These are phyloP conservation scores for Globisporangium alternatum DNA, from an alignment of 352 stramenopile species.

Conservation along the genomic window DNA sequence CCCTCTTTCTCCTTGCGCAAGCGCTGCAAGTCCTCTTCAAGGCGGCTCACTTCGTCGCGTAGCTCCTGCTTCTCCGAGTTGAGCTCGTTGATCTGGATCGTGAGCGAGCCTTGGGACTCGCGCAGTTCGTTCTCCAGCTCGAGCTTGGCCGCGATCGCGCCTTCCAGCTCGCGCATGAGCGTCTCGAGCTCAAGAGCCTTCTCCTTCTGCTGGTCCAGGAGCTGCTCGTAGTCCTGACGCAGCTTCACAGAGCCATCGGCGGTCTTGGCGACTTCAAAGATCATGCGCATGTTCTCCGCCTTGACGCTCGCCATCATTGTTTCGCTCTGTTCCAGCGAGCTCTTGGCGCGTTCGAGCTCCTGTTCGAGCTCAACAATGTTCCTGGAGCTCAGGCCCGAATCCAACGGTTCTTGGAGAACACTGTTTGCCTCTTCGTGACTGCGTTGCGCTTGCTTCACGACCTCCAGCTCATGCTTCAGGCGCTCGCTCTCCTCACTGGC, in stretches of 20 bases:
- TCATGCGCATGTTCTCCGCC: conserved; percentile 71
- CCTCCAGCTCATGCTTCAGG: conserved; percentile 23
- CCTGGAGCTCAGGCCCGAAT: not conserved
- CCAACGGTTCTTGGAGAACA: not conserved
- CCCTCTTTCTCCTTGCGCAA: conserved; percentile 39
- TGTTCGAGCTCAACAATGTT: conserved; percentile 13
- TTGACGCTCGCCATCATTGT: conserved; percentile 57
- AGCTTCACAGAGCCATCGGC: conserved; percentile 55
- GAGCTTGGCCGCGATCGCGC: conserved; percentile 25
- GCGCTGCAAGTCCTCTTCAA: conserved; percentile 29
- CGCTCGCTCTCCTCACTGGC: conserved; percentile 27
- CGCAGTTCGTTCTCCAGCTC: conserved; percentile 24
- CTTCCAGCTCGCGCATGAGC: conserved; percentile 27
- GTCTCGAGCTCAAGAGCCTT: conserved; percentile 33
- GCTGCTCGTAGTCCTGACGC: conserved; percentile 55
- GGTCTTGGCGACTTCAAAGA: conserved; percentile 73
- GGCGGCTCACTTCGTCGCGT: conserved; percentile 11
- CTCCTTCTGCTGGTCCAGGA: conserved; percentile 32
- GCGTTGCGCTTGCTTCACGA: not conserved
- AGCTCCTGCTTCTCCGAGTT: conserved; percentile 19
- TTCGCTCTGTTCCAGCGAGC: conserved; percentile 33
- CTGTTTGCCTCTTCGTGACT: not conserved
- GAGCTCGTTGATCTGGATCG: conserved; percentile 14
- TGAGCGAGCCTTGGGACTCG: conserved; percentile 14
- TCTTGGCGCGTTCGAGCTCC: conserved; percentile 31